Conservation (phyloP, 139 green algal species). For the Tetraselmis striata region DNA sequence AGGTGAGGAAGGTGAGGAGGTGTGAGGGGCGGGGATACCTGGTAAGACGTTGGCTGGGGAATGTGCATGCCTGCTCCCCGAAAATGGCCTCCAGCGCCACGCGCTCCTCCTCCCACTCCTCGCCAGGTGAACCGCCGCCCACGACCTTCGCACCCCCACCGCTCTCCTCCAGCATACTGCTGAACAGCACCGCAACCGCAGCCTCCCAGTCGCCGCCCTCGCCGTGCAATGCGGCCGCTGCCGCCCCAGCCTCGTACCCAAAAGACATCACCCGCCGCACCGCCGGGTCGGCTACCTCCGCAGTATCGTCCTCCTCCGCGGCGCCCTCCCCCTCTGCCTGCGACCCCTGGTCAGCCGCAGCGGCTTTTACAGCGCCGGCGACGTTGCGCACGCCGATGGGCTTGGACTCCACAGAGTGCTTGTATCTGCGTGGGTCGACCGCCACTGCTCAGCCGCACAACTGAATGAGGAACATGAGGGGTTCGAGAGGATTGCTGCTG, state of each 20-base stretch:
- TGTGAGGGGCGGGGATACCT: no score
- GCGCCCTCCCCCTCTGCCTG: not conserved
- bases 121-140: not conserved
- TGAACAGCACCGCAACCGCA: slow-evolving; percentile 38
- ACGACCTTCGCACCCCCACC: not conserved
- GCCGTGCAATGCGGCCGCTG: slow-evolving; percentile 29
- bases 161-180: no score
- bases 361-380: no score
- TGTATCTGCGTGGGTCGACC: no score
- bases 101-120: slow-evolving; percentile 56
- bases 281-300: not conserved
- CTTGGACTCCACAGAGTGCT: no score
- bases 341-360: not conserved
- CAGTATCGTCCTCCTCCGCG: not conserved
- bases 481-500: no score
- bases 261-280: slow-evolving; percentile 21
- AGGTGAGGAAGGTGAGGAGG: no score
- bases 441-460: no score
- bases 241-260: slow-evolving; percentile 35
- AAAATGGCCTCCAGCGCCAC: slow-evolving; percentile 71
- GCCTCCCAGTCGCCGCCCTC: slow-evolving; percentile 27
- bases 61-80: slow-evolving; percentile 12
- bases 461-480: no score
- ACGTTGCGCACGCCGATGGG: not conserved
- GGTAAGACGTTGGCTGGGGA: not conserved